Evolutionary conservation across 176 grass and related monocot genomes (phyloP).

Genomic region (Oryza glumipatula): DNA sequence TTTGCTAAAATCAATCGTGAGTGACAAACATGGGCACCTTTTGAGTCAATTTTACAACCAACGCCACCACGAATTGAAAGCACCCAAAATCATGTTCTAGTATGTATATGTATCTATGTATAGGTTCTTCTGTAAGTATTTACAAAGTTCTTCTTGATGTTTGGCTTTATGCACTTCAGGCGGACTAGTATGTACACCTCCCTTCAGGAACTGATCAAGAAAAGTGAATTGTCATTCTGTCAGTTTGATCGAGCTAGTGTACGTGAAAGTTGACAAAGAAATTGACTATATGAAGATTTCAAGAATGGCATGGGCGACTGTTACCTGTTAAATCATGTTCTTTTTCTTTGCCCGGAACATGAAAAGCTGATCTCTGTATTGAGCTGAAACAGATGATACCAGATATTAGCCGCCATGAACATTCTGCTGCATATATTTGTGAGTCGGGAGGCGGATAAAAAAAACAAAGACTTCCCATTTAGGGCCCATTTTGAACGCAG

Average conservation of each 20-base stretch:
- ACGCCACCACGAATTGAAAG: slow-evolving; percentile 16
- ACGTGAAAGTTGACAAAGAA: background rate
- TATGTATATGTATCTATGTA: slow-evolving; percentile 8
- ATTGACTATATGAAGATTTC: background rate
- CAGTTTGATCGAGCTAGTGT: background rate
- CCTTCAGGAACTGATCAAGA: slow-evolving; percentile 9
- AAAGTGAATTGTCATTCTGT: background rate
- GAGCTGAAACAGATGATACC: slow-evolving; percentile 56
- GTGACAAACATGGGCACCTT: slow-evolving; percentile 1
- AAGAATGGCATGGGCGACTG: background rate
- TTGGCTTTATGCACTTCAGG: slow-evolving; percentile 36
- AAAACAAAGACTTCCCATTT: background rate
- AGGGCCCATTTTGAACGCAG: background rate
- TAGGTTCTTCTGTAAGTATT: slow-evolving; percentile 45
- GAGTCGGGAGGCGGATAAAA: slow-evolving; percentile 2
- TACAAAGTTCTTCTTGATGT: slow-evolving; percentile 41
- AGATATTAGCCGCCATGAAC: slow-evolving; percentile 34
- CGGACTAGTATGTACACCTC: slow-evolving; percentile 43
- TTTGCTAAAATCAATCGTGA: background rate
- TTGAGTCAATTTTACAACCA: slow-evolving; percentile 6
- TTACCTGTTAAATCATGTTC: slow-evolving; percentile 59
- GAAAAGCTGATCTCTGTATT: slow-evolving; percentile 83
- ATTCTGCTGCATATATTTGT: background rate
- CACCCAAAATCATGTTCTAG: background rate
- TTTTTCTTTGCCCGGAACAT: slow-evolving; percentile 79